A percentile compares a stretch with the other conserved stretches of the same genome.
These are phyloP conservation scores for Earliella scabrosa DNA, from an alignment of 1,284 basidiomycete species.

Conservation along the genomic window DNA sequence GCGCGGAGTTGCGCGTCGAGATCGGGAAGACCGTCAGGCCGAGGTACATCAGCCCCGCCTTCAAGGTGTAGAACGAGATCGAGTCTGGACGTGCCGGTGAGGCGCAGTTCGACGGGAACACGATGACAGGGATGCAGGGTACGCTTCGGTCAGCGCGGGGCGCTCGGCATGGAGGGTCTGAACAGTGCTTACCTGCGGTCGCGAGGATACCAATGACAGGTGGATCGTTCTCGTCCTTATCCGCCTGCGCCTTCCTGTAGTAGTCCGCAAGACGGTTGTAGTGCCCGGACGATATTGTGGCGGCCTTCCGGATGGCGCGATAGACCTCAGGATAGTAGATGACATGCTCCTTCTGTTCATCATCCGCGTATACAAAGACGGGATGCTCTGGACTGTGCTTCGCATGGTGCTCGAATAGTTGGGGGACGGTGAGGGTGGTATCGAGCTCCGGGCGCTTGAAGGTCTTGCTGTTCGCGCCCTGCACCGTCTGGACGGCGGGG, in stretches of 20 bases:
- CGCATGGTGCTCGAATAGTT: conserved; percentile 41
- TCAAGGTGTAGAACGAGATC: conserved; percentile 33
- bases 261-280: neutral
- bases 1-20: conserved; percentile 44
- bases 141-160: too few species aligned
- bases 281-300: conserved; percentile 11
- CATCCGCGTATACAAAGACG: conserved; percentile 37
- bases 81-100: conserved; percentile 27
- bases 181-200: conserved; percentile 26
- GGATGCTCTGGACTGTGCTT: conserved; percentile 38
- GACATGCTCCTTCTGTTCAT: conserved; percentile 20
- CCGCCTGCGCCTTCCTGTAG: conserved; percentile 3
- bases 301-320: conserved; percentile 26
- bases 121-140: neutral
- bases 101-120: neutral
- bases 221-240: conserved; percentile 5
- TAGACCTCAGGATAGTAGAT: conserved; percentile 35
- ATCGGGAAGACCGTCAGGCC: conserved; percentile 39
- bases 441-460: conserved; percentile 40
- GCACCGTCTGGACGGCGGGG: neutral
- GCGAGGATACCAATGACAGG: conserved; percentile 30
- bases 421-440: conserved; percentile 38
- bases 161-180: too few species aligned
- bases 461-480: conserved; percentile 24
- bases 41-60: conserved; percentile 31